phyloP scores from a whole-genome alignment of 352 stramenopile species.

The Phytophthora fragariae region DNA sequence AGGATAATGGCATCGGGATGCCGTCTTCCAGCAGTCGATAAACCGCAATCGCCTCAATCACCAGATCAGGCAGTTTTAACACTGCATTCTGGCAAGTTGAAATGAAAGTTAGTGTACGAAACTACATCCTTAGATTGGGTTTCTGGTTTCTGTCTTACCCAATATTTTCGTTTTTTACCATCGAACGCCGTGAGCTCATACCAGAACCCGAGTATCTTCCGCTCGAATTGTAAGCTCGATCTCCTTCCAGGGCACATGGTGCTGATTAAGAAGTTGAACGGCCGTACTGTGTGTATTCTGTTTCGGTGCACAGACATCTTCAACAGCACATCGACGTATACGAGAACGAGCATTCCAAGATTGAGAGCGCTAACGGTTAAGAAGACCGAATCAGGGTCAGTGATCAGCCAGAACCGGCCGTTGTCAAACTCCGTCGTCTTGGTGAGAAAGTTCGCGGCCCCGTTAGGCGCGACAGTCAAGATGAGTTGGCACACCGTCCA shows the following conservation, averaged over 20 bases:
- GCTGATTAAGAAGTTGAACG: not conserved
- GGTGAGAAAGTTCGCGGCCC: constrained; percentile 47
- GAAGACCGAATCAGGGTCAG: not conserved
- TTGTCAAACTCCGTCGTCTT: constrained; percentile 44
- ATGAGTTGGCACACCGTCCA: constrained; percentile 43
- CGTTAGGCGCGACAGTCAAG: constrained; percentile 39
- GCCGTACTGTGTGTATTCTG: not conserved
- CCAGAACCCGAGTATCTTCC: not conserved
- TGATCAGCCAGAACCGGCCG: constrained; percentile 48
- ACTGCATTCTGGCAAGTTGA: not conserved
- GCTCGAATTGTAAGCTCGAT: not conserved
- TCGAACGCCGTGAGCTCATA: not conserved
- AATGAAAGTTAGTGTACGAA: not conserved
- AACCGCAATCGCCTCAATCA: not conserved
- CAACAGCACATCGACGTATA: constrained; percentile 12
- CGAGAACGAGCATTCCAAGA: not conserved
- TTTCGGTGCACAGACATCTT: constrained; percentile 14
- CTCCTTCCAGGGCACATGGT: not conserved
- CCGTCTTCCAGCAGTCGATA: not conserved
- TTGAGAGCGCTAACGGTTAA: constrained; percentile 5
- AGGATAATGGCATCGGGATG: not conserved
- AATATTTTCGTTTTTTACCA: not conserved
- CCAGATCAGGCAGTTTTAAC: not conserved
- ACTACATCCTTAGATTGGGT: not conserved
- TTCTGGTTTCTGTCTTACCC: no score